Conservation (phyloP, 177 flowering plant species). For the Vitis hybrid region DNA sequence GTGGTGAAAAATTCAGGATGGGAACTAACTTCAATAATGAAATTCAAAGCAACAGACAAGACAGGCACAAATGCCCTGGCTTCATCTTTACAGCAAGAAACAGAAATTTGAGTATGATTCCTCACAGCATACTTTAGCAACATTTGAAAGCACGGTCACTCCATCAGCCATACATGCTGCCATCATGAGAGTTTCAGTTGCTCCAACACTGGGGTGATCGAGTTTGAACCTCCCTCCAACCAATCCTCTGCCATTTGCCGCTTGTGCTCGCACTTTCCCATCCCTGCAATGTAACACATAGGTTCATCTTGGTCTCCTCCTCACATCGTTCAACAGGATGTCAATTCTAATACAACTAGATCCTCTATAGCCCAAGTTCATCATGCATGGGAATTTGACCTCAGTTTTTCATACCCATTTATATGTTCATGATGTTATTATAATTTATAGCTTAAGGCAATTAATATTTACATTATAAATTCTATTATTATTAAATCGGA, state of each 20-base stretch:
- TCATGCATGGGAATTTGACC: neutral
- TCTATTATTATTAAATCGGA: no score
- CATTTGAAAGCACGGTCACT: slow-evolving; percentile 52
- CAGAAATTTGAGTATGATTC: neutral
- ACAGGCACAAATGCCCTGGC: neutral
- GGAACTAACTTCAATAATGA: neutral
- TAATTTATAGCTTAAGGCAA: no score
- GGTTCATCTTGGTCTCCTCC: neutral
- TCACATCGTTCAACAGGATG: neutral
- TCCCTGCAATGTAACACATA: slow-evolving; percentile 28
- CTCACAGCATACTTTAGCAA: slow-evolving; percentile 34
- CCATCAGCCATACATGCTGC: slow-evolving; percentile 61
- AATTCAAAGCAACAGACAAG: neutral
- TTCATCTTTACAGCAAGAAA: neutral
- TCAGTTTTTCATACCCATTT: no score
- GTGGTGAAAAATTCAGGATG: slow-evolving; percentile 6
- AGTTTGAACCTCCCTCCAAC: slow-evolving; percentile 48
- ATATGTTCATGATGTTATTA: no score
- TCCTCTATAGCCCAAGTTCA: neutral
- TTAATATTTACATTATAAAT: no score
- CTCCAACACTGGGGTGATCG: slow-evolving; percentile 59
- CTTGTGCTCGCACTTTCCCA: slow-evolving; percentile 36
- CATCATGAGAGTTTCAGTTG: slow-evolving; percentile 64
- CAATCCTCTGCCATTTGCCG: slow-evolving; percentile 47
- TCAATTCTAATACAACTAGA: neutral